These are phyloP conservation scores for Entomortierella lignicola DNA, from an alignment of 192 early-diverging fungal genomes.

Conservation along the genomic window DNA sequence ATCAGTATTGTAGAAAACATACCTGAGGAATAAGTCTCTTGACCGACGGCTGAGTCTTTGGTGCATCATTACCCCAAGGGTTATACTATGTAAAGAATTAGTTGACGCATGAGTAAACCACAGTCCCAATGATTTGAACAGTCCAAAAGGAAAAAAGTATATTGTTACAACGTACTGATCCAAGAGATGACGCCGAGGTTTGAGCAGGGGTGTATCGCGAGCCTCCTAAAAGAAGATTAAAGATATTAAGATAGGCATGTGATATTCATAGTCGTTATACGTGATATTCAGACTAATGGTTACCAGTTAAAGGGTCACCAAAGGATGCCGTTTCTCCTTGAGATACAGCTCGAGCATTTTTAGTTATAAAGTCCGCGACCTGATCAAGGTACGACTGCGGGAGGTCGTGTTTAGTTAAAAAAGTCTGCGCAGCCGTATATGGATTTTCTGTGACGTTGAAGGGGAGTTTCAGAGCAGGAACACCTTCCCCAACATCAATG, in stretches of 20 bases:
- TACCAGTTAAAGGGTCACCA: conserved; percentile 68
- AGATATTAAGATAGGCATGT: not conserved
- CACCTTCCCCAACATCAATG: conserved; percentile 90
- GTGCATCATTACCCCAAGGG: conserved; percentile 44
- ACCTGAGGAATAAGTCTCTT: conserved; percentile 38
- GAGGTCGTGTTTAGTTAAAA: conserved; percentile 85
- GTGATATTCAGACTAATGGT: not conserved
- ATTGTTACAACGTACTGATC: conserved; percentile 8
- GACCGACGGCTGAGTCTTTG: conserved; percentile 21
- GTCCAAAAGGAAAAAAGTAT: not conserved
- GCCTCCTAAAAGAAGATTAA: conserved; percentile 57
- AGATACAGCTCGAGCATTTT: conserved; percentile 78
- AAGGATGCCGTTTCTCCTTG: conserved; percentile 58
- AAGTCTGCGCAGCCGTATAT: conserved; percentile 91
- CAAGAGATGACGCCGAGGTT: conserved; percentile 12
- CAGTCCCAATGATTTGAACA: not conserved
- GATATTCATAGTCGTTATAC: conserved; percentile 5
- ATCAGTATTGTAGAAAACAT: not conserved
- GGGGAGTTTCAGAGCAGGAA: conserved; percentile 89
- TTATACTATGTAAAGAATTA: conserved; percentile 18
- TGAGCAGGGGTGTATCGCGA: conserved; percentile 70
- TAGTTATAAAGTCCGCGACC: conserved; percentile 93
- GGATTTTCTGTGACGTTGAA: conserved; percentile 95
- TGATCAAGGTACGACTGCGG: conserved; percentile 89
- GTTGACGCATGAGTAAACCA: conserved; percentile 12